Conservation (phyloP, 352 stramenopile genomes). For the Phytophthora hibernalis region DNA sequence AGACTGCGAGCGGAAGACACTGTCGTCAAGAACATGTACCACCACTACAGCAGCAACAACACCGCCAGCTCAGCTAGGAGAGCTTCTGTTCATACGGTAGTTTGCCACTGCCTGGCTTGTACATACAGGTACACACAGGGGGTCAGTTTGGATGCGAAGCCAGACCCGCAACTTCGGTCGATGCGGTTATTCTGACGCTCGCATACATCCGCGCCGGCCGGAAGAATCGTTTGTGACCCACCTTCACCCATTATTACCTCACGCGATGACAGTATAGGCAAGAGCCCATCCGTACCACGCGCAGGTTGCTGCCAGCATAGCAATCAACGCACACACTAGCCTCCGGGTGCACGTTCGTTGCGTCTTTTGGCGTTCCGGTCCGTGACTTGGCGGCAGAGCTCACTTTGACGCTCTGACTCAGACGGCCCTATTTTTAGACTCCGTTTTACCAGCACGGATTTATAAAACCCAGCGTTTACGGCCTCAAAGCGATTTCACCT, state of each 20-base stretch:
- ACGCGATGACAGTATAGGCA: not conserved
- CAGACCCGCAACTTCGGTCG: too few species aligned
- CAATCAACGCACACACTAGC: too few species aligned
- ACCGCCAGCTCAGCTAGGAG: conserved; percentile 29
- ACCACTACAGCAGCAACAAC: conserved; percentile 36
- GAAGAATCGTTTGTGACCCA: conserved; percentile 16
- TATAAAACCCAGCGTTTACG: too few species aligned
- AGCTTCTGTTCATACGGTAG: conserved; percentile 29
- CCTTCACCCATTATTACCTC: conserved; percentile 29
- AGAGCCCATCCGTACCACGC: too few species aligned
- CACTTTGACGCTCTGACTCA: too few species aligned
- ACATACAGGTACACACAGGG: too few species aligned
- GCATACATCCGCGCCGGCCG: not conserved
- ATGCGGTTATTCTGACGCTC: not conserved
- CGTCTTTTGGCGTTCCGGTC: too few species aligned
- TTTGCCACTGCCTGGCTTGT: not conserved
- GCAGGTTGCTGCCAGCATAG: not conserved
- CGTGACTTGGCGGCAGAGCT: too few species aligned
- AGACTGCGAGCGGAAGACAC: conserved; percentile 45
- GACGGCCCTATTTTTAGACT: too few species aligned
- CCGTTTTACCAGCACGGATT: too few species aligned
- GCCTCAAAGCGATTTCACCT: conserved; percentile 17
- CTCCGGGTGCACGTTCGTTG: too few species aligned
- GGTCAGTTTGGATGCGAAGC: not conserved
- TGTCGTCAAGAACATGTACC: conserved; percentile 54